Evolutionary conservation across 441 rosid genomes (phyloP).

Genomic region (Adansonia grandidieri): DNA sequence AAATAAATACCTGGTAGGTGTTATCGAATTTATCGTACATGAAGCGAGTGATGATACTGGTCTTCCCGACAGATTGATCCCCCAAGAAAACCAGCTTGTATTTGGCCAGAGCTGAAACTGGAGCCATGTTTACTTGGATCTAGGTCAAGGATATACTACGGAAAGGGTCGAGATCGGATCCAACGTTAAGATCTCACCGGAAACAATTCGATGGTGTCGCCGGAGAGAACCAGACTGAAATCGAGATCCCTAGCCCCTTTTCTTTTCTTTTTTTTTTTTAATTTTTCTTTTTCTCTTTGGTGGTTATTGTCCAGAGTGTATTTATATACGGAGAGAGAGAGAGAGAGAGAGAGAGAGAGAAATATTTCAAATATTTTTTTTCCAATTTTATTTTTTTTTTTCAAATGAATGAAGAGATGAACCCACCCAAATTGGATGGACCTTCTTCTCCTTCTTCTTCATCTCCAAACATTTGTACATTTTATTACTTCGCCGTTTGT

Average conservation of each 20-base stretch:
- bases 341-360: neutral
- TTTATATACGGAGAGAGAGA: slow-evolving; percentile 5
- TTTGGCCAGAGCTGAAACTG: slow-evolving; percentile 88
- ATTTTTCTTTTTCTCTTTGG: neutral
- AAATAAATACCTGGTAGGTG: slow-evolving; percentile 68
- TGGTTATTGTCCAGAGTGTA: too few relatives aligned
- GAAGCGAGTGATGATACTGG: slow-evolving; percentile 92
- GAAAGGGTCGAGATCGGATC: slow-evolving; percentile 30
- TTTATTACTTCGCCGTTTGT: too few relatives aligned
- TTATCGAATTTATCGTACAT: slow-evolving; percentile 95
- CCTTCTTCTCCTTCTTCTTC: too few relatives aligned
- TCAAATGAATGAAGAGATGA: too few relatives aligned
- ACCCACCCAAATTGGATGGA: too few relatives aligned
- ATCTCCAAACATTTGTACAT: too few relatives aligned
- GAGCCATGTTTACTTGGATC: slow-evolving; percentile 60
- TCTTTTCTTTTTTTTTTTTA: neutral
- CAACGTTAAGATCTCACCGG: slow-evolving; percentile 43
- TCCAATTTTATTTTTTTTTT: too few relatives aligned
- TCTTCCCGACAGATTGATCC: slow-evolving; percentile 88
- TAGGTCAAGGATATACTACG: slow-evolving; percentile 20
- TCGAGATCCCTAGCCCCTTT: slow-evolving; percentile 31
- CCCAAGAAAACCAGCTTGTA: slow-evolving; percentile 89
- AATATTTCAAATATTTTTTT: neutral
- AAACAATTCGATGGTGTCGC: slow-evolving; percentile 24
- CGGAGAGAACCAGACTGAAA: slow-evolving; percentile 35